Percentiles rank a stretch among this genome's conserved stretches.
Evolutionary conservation across 495 filamentous ascomycete species (phyloP).

Genomic region (Penicillium paxilli): DNA sequence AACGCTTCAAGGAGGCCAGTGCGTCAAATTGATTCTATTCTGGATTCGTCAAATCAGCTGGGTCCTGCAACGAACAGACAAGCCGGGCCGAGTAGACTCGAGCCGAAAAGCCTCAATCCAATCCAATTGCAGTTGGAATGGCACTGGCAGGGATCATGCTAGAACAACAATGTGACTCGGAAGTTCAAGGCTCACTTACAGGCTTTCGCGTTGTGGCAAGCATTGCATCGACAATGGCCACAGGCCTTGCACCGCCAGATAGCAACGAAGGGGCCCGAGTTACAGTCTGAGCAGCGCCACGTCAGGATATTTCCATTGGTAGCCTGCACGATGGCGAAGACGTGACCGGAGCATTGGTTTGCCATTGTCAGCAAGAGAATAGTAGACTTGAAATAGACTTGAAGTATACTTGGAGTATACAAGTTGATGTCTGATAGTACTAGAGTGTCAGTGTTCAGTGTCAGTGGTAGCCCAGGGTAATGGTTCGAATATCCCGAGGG

Average conservation of each 20-base stretch:
- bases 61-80: too few relatives aligned
- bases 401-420: not conserved
- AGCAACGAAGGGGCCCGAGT: constrained; percentile 48
- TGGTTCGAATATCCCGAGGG: constrained; percentile 25
- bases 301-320: constrained; percentile 51
- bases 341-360: constrained; percentile 48
- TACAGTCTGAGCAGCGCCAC: constrained; percentile 52
- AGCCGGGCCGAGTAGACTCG: too few relatives aligned
- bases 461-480: constrained; percentile 12
- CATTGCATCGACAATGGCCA: constrained; percentile 45
- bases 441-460: too few relatives aligned
- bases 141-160: too few relatives aligned
- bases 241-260: constrained; percentile 54
- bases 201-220: constrained; percentile 45
- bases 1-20: too few relatives aligned
- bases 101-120: too few relatives aligned
- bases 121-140: too few relatives aligned
- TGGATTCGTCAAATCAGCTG: too few relatives aligned
- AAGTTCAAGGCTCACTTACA: constrained; percentile 15
- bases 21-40: too few relatives aligned
- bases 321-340: constrained; percentile 46
- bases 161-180: too few relatives aligned
- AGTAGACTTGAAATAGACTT: not conserved
- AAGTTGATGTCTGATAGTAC: not conserved
- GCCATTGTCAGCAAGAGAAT: constrained; percentile 31